Percentiles rank a stretch among this genome's conserved stretches.
Conservation (phyloP, 257 asterid genomes). For the Penstemon newberryi region DNA sequence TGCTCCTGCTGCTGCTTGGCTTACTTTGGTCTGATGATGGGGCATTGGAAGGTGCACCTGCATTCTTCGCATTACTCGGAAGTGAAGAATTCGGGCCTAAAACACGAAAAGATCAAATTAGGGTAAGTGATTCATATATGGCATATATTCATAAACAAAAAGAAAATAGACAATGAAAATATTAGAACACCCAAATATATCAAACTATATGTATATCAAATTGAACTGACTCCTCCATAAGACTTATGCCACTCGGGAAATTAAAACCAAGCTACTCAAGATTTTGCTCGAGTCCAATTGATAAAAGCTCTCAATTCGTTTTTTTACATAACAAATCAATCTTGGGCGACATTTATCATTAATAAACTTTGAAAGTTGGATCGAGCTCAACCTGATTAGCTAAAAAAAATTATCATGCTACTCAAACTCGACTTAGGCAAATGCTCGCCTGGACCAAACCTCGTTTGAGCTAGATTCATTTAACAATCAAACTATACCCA, state of each 20-base stretch:
- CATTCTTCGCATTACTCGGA: slow-evolving; percentile 40
- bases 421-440: too few relatives aligned
- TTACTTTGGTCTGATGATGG: slow-evolving; percentile 38
- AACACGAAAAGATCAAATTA: slow-evolving; percentile 21
- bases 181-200: background rate
- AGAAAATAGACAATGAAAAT: background rate
- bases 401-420: too few relatives aligned
- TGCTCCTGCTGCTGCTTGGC: slow-evolving; percentile 36
- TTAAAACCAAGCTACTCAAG: too few relatives aligned
- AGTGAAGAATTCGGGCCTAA: slow-evolving; percentile 60
- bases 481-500: too few relatives aligned
- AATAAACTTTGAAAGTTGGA: too few relatives aligned
- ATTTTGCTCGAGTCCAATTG: too few relatives aligned
- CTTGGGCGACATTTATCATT: too few relatives aligned
- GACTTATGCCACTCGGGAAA: background rate
- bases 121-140: background rate
- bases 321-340: too few relatives aligned
- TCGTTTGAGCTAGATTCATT: too few relatives aligned
- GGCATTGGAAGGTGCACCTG: slow-evolving; percentile 35
- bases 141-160: background rate
- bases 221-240: background rate
- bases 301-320: too few relatives aligned
- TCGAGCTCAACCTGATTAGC: too few relatives aligned
- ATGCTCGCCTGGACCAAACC: too few relatives aligned
- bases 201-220: background rate